Base-by-base conservation (phyloP, 2,329 filamentous ascomycete species). In the Cyphellophora attinorum region DNA sequence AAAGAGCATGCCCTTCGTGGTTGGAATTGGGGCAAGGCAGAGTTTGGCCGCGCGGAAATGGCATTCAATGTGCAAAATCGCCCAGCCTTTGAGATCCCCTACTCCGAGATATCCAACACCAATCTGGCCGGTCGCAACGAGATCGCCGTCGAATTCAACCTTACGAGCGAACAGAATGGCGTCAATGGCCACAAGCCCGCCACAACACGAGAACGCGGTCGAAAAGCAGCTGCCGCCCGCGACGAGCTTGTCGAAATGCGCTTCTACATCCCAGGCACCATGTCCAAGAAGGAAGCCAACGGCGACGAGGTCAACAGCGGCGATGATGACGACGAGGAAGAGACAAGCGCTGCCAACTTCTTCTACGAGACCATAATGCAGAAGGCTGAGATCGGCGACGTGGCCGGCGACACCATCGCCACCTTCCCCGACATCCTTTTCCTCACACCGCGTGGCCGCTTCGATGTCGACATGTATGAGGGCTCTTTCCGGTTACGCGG, bases 401-500 rank as follows among this genome's bases (percentile, higher is more conserved):
- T 93, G 44, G 91, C 91, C n/a, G 91, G 91, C 47, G 91, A 96
- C 62, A 95, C 91, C 18, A 94, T 91, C 59, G 91, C 91, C 46
- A 95, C 89, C 23, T 98, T 98, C 70, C 68, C 93, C 55, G 91
- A 98, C 60, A 84, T 96, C 41, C 69, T 98, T 34, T 93, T 98
- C 67, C 82, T 98, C 54, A 98, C 91, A 10, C 91, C 91, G 45
- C 88, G 91, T 82, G 93, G 91, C 59, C 89, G 91, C 48, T 98
- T 98, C 71, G 91, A 96, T 59, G 94, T 98, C 64, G 91, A 98
- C 60, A 94, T 98, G 82, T 98, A 98, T 72, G 91, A 96, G 61
- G 81, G 78, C 11, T 96, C 91, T 2, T 96, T 98, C 73, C 82
- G 91, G 44, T 74, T 98, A 42, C 89, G 91, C 47, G 91, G 91